Evolutionary conservation across 805 yeast genomes (phyloP).

Genomic region (Saccharomycopsis microspora): DNA sequence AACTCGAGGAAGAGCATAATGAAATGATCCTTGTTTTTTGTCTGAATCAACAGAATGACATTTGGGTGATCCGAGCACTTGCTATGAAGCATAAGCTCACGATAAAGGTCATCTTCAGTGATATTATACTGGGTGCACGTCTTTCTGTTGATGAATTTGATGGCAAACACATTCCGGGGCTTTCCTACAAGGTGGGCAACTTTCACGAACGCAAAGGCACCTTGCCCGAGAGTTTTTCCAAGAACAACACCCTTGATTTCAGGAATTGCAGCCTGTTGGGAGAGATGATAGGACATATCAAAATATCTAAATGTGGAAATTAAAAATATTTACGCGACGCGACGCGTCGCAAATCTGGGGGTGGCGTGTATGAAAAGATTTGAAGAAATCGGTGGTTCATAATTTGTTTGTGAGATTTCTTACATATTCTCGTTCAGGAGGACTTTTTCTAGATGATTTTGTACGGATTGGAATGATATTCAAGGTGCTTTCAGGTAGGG

Average conservation of each 20-base stretch:
- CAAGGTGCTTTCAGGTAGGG: too few species aligned
- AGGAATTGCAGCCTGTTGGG: slow-evolving; percentile 26
- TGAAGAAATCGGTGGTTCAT: too few species aligned
- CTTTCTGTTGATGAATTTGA: slow-evolving; percentile 42
- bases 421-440: too few species aligned
- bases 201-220: slow-evolving; percentile 56
- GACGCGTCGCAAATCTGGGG: too few species aligned
- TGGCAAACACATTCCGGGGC: slow-evolving; percentile 36
- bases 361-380: too few species aligned
- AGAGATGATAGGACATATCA: background rate
- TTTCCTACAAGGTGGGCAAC: slow-evolving; percentile 30
- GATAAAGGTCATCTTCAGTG: slow-evolving; percentile 30
- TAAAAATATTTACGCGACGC: too few species aligned
- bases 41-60: slow-evolving; percentile 41
- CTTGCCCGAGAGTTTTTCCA: slow-evolving; percentile 52
- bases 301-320: too few species aligned
- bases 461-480: too few species aligned
- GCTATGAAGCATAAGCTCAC: slow-evolving; percentile 50
- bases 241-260: slow-evolving; percentile 32
- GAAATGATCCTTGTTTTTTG: slow-evolving; percentile 45
- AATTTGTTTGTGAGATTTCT: too few species aligned
- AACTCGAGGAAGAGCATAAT: slow-evolving; percentile 57
- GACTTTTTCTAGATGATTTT: too few species aligned
- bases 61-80: slow-evolving; percentile 49
- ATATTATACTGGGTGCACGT: slow-evolving; percentile 26